Percentiles rank a stretch among this genome's conserved stretches.
Evolutionary conservation across 2,329 filamentous ascomycete genomes (phyloP).

Genomic region (Orbilia javanica): DNA sequence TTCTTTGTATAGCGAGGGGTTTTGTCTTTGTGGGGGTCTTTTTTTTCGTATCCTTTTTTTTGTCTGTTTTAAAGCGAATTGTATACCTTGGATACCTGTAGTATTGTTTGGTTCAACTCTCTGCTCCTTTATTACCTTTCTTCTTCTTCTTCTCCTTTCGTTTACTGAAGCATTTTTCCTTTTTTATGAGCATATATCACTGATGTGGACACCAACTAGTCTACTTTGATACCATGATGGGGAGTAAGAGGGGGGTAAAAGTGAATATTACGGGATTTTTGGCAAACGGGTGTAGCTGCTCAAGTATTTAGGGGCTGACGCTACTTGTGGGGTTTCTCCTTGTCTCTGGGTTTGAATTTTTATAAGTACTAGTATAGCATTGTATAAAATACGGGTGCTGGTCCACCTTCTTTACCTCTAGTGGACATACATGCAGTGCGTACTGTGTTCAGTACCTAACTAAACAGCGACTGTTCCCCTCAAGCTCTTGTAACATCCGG

Average conservation of each 20-base stretch:
- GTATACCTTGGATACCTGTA: not conserved
- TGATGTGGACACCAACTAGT: not conserved
- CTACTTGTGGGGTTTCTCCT: no score
- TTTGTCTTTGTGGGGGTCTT: not conserved
- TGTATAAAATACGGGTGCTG: not conserved
- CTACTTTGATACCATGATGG: no score
- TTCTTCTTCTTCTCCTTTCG: not conserved
- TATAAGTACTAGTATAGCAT: no score
- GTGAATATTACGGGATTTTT: no score
- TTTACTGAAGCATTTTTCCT: not conserved
- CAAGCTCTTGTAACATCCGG: no score
- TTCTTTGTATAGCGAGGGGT: conserved; percentile 3
- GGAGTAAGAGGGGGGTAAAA: no score
- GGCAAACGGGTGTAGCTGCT: no score
- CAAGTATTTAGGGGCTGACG: no score
- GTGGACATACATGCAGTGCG: no score
- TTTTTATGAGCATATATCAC: not conserved
- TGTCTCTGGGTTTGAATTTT: not conserved
- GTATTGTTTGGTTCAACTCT: not conserved
- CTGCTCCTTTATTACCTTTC: not conserved
- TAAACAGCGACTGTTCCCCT: no score
- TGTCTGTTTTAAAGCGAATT: not conserved
- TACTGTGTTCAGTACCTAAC: no score
- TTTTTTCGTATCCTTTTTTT: not conserved
- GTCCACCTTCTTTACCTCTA: not conserved